Percentiles rank a stretch among this genome's conserved stretches.
phyloP scores from a whole-genome alignment of 352 stramenopile genomes.

The Peronospora belbahrii region DNA sequence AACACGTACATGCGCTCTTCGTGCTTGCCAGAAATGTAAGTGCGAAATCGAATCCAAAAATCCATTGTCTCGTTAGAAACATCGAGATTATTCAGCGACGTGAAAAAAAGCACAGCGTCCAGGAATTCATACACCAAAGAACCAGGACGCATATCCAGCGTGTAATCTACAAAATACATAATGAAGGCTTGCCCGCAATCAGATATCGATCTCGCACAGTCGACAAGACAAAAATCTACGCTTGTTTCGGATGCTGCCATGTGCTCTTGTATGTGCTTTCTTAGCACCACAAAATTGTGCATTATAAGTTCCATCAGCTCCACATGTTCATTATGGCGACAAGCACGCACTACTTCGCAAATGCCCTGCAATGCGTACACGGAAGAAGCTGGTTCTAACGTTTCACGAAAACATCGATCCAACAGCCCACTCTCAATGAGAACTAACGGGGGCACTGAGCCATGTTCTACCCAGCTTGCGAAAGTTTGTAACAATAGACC shows the following conservation, averaged over 20 bases:
- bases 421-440: conserved; percentile 59
- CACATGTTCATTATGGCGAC: conserved; percentile 44
- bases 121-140: conserved; percentile 75
- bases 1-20: conserved; percentile 61
- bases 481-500: conserved; percentile 56
- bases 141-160: conserved; percentile 42
- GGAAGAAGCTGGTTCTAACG: conserved; percentile 26
- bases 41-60: conserved; percentile 76
- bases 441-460: conserved; percentile 38
- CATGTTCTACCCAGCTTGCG: conserved; percentile 70
- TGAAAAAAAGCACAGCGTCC: conserved; percentile 62
- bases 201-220: conserved; percentile 47
- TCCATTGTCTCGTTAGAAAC: conserved; percentile 76
- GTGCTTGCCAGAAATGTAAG: conserved; percentile 71
- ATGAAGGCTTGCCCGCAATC: conserved; percentile 76
- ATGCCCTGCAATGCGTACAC: conserved; percentile 52
- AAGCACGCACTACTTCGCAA: conserved; percentile 59
- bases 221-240: conserved; percentile 38
- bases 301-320: conserved; percentile 74
- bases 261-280: conserved; percentile 44
- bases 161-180: conserved; percentile 75
- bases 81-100: conserved; percentile 48
- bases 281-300: conserved; percentile 67
- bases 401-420: conserved; percentile 53
- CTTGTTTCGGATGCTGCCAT: conserved; percentile 19